A percentile compares a stretch with the other conserved stretches of the same genome.
Conservation (phyloP, 2,329 filamentous ascomycete genomes). For the Scolecobasidium constrictum region DNA sequence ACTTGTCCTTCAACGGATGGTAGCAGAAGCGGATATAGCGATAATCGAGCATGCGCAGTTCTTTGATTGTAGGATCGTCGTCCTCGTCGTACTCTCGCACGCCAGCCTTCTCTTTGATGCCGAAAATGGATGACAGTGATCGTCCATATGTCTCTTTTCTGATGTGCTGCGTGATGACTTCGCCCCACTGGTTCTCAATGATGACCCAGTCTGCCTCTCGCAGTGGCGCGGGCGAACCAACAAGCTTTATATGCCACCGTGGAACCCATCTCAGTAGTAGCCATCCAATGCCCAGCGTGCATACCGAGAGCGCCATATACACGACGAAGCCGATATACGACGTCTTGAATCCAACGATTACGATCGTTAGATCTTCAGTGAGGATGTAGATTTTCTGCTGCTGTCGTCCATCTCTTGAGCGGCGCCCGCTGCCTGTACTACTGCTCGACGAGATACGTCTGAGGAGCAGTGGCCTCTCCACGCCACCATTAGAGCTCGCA, state of each 20-base stretch:
- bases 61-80: constrained; percentile 56
- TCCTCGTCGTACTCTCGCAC: constrained; percentile 60
- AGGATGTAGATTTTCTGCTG: constrained; percentile 90
- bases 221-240: constrained; percentile 59
- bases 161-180: constrained; percentile 69
- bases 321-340: constrained; percentile 55
- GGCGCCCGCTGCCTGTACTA: constrained; percentile 12
- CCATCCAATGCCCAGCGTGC: constrained; percentile 69
- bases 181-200: constrained; percentile 95
- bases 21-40: constrained; percentile 90
- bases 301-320: constrained; percentile 60
- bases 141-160: constrained; percentile 47
- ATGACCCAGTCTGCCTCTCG: constrained; percentile 81
- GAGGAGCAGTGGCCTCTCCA: constrained; percentile 53
- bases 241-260: constrained; percentile 67
- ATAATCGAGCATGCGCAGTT: constrained; percentile 75
- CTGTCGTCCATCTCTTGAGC: constrained; percentile 49
- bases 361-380: constrained; percentile 89
- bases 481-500: constrained; percentile 43
- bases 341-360: constrained; percentile 82
- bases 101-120: constrained; percentile 50
- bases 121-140: constrained; percentile 59
- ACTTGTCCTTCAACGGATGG: constrained; percentile 81
- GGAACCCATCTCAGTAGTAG: constrained; percentile 85
- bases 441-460: constrained; percentile 14